Conservation (phyloP, 345 rosid genomes). For the Eucalyptus tenuipes region DNA sequence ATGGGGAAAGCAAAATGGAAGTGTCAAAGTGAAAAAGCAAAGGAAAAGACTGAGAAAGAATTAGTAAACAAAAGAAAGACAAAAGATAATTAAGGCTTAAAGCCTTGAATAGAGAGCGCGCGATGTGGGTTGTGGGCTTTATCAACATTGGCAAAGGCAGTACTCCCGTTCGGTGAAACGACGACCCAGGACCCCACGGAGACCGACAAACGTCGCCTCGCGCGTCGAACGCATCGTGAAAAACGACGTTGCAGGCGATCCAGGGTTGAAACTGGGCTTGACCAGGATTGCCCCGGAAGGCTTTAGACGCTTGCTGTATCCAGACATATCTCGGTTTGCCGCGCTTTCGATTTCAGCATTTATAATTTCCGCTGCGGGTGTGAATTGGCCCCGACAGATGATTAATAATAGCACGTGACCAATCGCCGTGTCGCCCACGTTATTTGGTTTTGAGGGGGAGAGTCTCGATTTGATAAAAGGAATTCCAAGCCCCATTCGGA, state of each 20-base stretch:
- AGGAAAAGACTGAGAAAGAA: not conserved
- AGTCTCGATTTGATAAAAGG: not conserved
- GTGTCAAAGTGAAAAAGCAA: not conserved
- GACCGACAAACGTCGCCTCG: not conserved
- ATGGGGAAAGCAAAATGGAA: not conserved
- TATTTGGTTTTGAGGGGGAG: not conserved
- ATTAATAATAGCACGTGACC: not conserved
- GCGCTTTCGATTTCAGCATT: not conserved
- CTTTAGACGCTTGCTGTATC: not conserved
- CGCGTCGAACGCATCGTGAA: not conserved
- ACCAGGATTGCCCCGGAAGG: not conserved
- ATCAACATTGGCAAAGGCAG: not conserved
- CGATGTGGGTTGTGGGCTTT: not conserved
- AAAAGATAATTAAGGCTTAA: not conserved
- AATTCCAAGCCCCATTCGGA: not conserved
- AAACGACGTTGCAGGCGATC: not conserved
- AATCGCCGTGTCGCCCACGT: not conserved
- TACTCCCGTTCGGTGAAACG: not conserved
- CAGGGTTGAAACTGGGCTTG: not conserved
- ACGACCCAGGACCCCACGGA: not conserved
- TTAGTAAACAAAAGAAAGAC: not conserved
- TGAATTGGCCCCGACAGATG: not conserved
- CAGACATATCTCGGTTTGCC: not conserved
- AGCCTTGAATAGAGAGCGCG: rapidly evolving
- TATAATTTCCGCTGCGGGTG: not conserved